These are phyloP conservation scores for Thuidium tamariscinum DNA, from an alignment of 225 moss, liverwort and hornwort genomes.

Conservation along the genomic window DNA sequence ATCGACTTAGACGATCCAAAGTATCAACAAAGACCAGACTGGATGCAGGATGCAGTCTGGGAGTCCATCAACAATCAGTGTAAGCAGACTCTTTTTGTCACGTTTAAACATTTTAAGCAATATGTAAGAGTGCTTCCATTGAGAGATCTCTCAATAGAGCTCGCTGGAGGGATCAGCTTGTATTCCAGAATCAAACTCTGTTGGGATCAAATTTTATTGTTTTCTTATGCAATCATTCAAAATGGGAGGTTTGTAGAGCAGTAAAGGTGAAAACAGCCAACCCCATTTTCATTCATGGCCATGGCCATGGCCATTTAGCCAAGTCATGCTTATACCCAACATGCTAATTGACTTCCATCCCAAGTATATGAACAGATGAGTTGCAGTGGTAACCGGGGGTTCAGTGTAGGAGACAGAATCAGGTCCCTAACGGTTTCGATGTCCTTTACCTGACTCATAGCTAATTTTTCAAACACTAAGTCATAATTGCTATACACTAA, in stretches of 20 bases:
- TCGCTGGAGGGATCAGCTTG: background rate
- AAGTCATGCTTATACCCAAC: background rate
- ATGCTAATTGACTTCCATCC: background rate
- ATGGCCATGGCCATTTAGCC: background rate
- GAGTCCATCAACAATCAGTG: slow-evolving; percentile 10
- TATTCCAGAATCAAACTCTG: background rate
- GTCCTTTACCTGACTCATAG: background rate
- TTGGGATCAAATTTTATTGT: background rate
- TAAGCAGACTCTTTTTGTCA: background rate
- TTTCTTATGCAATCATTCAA: background rate
- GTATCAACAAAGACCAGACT: slow-evolving; percentile 31
- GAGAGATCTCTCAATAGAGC: background rate
- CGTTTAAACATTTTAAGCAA: background rate
- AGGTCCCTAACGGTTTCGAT: background rate
- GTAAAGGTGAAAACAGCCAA: background rate
- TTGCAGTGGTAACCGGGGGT: background rate
- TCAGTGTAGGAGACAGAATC: background rate
- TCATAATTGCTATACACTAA: background rate
- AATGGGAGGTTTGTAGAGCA: background rate
- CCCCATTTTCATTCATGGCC: background rate
- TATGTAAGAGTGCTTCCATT: background rate
- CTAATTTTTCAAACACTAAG: background rate
- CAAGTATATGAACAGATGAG: background rate
- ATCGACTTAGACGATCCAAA: slow-evolving; percentile 18
- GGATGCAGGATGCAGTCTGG: slow-evolving; percentile 33